Percentiles rank a stretch among this genome's conserved stretches.
These are phyloP conservation scores for Fusarium sarcochroum DNA, from an alignment of 2,329 filamentous ascomycete species.

Conservation along the genomic window DNA sequence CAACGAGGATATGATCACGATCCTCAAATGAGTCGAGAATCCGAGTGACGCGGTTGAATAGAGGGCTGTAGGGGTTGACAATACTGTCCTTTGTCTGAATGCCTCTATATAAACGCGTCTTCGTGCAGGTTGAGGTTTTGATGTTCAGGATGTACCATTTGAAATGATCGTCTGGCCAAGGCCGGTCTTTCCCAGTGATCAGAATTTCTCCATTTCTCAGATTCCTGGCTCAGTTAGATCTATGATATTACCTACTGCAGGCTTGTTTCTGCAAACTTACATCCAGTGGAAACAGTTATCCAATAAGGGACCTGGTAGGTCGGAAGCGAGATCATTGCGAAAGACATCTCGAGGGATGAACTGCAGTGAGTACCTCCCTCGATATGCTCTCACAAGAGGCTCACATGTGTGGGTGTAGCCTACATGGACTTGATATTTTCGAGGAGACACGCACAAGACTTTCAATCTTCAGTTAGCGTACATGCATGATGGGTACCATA, in stretches of 20 bases:
- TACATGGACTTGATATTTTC: conserved; percentile 67
- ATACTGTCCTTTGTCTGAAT: conserved; percentile 19
- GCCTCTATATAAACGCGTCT: background rate
- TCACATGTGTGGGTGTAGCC: conserved; percentile 47
- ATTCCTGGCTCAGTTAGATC: conserved; percentile 21
- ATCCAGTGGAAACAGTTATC: conserved; percentile 71
- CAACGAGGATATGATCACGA: conserved; percentile 33
- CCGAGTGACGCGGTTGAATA: conserved; percentile 36
- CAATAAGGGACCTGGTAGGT: conserved; percentile 66
- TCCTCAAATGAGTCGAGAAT: conserved; percentile 43
- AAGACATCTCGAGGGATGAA: conserved; percentile 41
- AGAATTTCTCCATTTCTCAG: conserved; percentile 37
- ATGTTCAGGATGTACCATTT: conserved; percentile 33
- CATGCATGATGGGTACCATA: background rate
- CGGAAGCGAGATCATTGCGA: conserved; percentile 44
- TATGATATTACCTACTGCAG: no score
- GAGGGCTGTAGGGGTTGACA: conserved; percentile 42
- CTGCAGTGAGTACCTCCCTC: conserved; percentile 35
- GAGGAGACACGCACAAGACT: conserved; percentile 27
- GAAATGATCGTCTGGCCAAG: conserved; percentile 35
- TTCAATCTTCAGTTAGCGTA: background rate
- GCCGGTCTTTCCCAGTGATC: conserved; percentile 34
- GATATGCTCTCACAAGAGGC: conserved; percentile 48
- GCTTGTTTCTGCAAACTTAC: conserved; percentile 48
- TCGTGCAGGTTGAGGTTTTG: conserved; percentile 27